phyloP scores from a whole-genome alignment of 139 green algal genomes.

The Diplosphaera chodatii region DNA sequence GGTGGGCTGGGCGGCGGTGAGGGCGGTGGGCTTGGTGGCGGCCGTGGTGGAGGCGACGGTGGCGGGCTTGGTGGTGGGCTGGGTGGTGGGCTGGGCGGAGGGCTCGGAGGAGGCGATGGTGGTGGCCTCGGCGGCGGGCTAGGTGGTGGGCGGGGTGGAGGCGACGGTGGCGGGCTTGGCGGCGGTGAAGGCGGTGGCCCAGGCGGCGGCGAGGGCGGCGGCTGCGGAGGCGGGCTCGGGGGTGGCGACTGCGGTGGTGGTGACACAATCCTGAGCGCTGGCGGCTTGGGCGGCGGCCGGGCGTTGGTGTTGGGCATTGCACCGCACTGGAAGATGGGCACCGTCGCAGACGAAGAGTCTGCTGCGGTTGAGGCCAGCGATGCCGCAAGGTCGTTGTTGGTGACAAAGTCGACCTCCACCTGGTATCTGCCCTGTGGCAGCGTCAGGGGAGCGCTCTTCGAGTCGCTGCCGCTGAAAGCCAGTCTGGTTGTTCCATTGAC shows the following conservation, averaged over 20 bases:
- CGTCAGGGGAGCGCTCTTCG: neutral
- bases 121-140: no score
- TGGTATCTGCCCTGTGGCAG: neutral
- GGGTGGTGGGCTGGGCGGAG: no score
- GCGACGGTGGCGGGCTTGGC: no score
- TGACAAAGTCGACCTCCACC: neutral
- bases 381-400: no score
- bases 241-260: neutral
- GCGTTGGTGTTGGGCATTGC: neutral
- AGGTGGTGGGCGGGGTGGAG: no score
- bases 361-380: no score
- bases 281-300: no score
- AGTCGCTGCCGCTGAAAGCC: no score
- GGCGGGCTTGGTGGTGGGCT: no score
- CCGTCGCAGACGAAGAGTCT: no score
- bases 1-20: no score
- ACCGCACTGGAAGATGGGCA: neutral
- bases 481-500: neutral
- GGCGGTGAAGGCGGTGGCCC: neutral
- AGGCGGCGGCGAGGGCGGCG: no score
- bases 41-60: neutral
- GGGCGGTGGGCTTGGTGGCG: neutral
- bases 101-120: neutral
- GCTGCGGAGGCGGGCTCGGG: neutral
- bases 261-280: neutral